Percentiles rank a stretch among this genome's conserved stretches.
Evolutionary conservation across 164 flowering plant species (phyloP).

Genomic region (Vitis rupestris): DNA sequence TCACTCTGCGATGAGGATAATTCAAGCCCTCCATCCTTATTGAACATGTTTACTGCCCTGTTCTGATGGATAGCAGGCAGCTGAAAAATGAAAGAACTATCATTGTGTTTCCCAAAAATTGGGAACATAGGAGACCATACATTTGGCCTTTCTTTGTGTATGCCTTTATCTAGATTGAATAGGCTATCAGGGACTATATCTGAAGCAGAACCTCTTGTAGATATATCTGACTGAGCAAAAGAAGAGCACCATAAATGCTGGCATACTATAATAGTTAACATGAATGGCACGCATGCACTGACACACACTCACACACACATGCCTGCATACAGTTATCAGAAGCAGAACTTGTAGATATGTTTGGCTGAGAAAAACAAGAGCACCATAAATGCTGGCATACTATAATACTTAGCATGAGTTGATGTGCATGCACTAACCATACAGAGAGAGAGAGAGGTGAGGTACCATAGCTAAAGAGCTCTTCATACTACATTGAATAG

Average conservation of each 20-base stretch:
- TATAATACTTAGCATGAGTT: too few relatives aligned
- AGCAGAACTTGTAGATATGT: too few relatives aligned
- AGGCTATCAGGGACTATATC: constrained; percentile 25
- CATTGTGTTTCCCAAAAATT: constrained; percentile 12
- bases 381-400: too few relatives aligned
- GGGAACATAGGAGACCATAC: constrained; percentile 18
- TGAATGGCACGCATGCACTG: too few relatives aligned
- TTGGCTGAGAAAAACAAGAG: too few relatives aligned
- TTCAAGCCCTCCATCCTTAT: constrained; percentile 22
- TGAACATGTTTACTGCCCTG: constrained; percentile 19
- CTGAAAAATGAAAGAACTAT: constrained; percentile 13
- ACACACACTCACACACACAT: too few relatives aligned
- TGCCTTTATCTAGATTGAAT: constrained; percentile 16
- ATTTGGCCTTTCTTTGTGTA: constrained; percentile 21
- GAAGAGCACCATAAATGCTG: background rate
- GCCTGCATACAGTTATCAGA: too few relatives aligned
- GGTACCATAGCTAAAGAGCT: constrained; percentile 35
- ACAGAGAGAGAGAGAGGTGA: constrained; percentile 3
- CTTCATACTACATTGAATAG: constrained; percentile 19
- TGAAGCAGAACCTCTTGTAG: constrained; percentile 24
- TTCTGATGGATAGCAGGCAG: constrained; percentile 20
- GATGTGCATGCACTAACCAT: too few relatives aligned
- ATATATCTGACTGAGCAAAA: constrained; percentile 36
- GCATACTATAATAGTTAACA: too few relatives aligned
- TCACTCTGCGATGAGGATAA: constrained; percentile 13